Evolutionary conservation across 306 rosid genomes (phyloP).

Genomic region (Ceratonia siliqua): DNA sequence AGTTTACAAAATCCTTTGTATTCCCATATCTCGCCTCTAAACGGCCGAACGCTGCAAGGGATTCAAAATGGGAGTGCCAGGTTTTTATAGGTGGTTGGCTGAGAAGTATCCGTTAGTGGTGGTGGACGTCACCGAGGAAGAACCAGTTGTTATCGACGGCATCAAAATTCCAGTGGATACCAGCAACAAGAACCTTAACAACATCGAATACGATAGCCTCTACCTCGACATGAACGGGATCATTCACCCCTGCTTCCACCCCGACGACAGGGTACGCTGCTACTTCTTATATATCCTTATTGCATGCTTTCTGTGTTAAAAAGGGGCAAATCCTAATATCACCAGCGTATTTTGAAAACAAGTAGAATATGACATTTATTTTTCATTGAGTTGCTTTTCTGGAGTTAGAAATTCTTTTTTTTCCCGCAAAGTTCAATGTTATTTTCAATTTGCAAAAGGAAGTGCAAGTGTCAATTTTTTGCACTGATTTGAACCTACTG

Average conservation of each 20-base stretch:
- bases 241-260: slow-evolving; percentile 97
- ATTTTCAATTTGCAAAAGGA: background rate
- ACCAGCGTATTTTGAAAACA: background rate
- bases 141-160: slow-evolving; percentile 77
- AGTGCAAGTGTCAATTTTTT: background rate
- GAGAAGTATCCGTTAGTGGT: slow-evolving; percentile 89
- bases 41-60: slow-evolving; percentile 19
- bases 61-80: slow-evolving; percentile 90
- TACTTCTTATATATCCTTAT: too few relatives aligned
- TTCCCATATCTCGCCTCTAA: slow-evolving; percentile 17
- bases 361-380: background rate
- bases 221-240: slow-evolving; percentile 97
- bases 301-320: too few relatives aligned
- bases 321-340: too few relatives aligned
- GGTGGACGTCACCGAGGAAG: slow-evolving; percentile 84
- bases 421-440: background rate
- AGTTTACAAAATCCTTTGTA: background rate
- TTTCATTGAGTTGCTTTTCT: background rate
- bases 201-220: slow-evolving; percentile 83
- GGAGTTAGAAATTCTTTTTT: background rate
- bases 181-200: slow-evolving; percentile 80
- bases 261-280: slow-evolving; percentile 91
- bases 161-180: slow-evolving; percentile 81
- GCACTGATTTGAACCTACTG: too few relatives aligned
- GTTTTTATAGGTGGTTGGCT: slow-evolving; percentile 93